These are phyloP conservation scores for Paramecium octaurelia DNA, from an alignment of 73 alveolate genomes.

Conservation along the genomic window DNA sequence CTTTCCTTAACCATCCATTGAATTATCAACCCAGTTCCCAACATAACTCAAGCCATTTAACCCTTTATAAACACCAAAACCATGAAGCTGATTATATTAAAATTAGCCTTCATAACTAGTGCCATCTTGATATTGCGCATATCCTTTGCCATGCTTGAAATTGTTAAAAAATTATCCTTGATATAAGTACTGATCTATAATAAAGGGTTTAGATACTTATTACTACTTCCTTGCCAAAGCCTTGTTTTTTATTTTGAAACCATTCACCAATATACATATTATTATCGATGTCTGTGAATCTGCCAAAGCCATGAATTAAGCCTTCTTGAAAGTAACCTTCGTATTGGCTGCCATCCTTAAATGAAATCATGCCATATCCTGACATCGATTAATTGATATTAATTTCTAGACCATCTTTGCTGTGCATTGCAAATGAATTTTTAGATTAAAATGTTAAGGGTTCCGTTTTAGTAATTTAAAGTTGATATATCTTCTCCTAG, in stretches of 20 bases:
- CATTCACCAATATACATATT: slow-evolving; percentile 43
- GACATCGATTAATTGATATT: not conserved
- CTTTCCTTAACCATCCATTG: slow-evolving; percentile 59
- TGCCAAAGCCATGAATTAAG: slow-evolving; percentile 25
- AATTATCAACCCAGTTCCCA: slow-evolving; percentile 64
- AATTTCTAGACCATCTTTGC: not conserved
- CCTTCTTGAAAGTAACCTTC: slow-evolving; percentile 34
- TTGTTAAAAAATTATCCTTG: not conserved
- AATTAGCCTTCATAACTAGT: not conserved
- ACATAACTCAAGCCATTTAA: slow-evolving; percentile 57
- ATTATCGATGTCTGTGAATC: slow-evolving; percentile 1
- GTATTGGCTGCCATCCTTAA: slow-evolving; percentile 43
- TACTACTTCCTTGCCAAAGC: slow-evolving; percentile 29
- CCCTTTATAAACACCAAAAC: not conserved
- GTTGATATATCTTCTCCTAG: not conserved
- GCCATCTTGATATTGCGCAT: not conserved
- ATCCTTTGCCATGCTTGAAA: not conserved
- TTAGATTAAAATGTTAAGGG: not conserved
- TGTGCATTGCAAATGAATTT: not conserved
- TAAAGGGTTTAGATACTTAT: not conserved
- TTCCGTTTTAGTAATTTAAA: not conserved
- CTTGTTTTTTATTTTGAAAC: slow-evolving; percentile 44
- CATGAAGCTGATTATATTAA: not conserved
- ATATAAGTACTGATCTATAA: not conserved
- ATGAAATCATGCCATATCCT: slow-evolving; percentile 30